Evolutionary conservation across 2,329 filamentous ascomycete genomes (phyloP), one percentile per base, ranked within the genome.

Genomic region (Septoria linicola): DNA sequence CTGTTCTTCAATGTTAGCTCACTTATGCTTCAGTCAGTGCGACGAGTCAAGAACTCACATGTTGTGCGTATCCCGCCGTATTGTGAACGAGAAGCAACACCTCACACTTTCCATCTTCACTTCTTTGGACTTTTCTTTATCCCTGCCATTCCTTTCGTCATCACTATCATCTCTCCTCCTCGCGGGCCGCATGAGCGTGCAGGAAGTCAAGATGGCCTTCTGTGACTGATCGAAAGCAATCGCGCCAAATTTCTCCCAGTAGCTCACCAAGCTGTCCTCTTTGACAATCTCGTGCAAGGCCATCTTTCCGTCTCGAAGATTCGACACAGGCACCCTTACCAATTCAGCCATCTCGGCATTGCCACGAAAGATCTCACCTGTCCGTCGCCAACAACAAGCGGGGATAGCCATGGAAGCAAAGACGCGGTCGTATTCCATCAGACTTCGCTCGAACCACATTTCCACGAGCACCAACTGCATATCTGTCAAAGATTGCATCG

Each of bases 281-380:
- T 89, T 90, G 37, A 99, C 82, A 57, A 99, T 95, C 69, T 99
- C 91, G 68, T 99, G 93, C 41, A 99, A 80, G 10, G 93, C 89
- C 58, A 97, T 85, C 64, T 95, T 95, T 55, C 93, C 93, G 74
- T 97, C 93, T 76, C 92, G 81, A 58, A 99, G 72, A 54, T 84
- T 85, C 63, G 96, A 92, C 62, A 96, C 91, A 0, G 90, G 89
- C 23, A 96, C 90, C 62, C 91, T 85, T 58, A 99, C 92, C 51
- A 99, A 77, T 71, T 97, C 89, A 5, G 93, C 93, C 92, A 99
- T 99, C 72, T 99, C 93, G 67, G 95, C 95, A 69, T 99, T 99
- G 0, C 92, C 93, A 59, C 93, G 80, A 68, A 96, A 97, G 41
- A 99, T 97, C 74, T 99, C 93, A 8, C 93, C 93, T 0, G 93